Evolutionary conservation across 768 basidiomycete species (phyloP), one percentile per base, ranked within the genome.

Genomic region (Rhizopogon vinicolor): DNA sequence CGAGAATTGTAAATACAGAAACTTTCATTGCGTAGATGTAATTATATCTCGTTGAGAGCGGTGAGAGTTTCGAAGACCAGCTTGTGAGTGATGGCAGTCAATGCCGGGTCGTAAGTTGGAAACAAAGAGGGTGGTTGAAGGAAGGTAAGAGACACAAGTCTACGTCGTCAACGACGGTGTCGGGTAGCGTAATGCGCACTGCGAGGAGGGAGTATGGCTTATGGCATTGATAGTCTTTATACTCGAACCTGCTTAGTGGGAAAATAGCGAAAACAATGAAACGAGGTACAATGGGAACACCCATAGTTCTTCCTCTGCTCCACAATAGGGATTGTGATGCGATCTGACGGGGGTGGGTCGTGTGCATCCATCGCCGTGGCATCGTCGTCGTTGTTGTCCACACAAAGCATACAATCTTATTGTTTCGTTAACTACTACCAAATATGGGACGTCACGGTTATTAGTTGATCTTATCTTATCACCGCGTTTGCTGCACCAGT

Each of bases 11-110:
- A 55, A 81, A 63, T 46, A 68, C 53, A 51, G 66, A 66, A 63
- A 71, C 72, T 71, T 73, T 76, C 74, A 74, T 78, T 41, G 53
- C 59, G 53, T 55, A 61, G 59, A 48, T 18, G 35, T 48, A 44
- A 48, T 58, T 31, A 28, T n/a, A n/a, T n/a, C n/a, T n/a, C n/a
- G n/a, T n/a, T n/a, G n/a, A 43, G 13, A 16, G 9, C 44, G 48
- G 42, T n/a, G 44, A 57, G 28, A 10, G 44, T 40, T 18, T 42
- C 22, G 44, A 48, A 51, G 44, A 58, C 48, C 48, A 37, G 48
- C 48, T 49, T 49, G 48, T 49, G 45, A 44, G 39, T n/a, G 43
- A 40, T 16, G 63, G 67, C 63, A 65, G 49, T 64, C 67, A 58
- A 65, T 69, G 64, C 59, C 59, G n/a, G n/a, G n/a, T n/a, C n/a